Evolutionary conservation across 1,284 basidiomycete species (phyloP).

Genomic region (Thecaphora frezii): DNA sequence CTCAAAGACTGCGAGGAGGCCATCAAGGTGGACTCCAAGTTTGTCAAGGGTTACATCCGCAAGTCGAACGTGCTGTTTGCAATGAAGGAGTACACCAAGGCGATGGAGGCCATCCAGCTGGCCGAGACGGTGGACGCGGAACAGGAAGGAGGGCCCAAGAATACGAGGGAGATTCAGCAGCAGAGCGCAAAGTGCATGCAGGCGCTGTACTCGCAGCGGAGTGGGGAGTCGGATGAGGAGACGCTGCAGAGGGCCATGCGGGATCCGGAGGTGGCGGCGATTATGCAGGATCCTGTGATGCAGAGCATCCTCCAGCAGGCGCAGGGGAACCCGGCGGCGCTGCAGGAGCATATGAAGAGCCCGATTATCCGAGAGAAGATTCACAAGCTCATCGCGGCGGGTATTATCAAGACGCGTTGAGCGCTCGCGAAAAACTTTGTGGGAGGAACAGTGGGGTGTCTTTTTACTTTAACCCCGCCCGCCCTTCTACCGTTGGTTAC

Average conservation of each 20-base stretch:
- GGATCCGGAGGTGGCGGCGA: slow-evolving; percentile 86
- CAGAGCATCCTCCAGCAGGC: slow-evolving; percentile 87
- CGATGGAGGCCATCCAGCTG: slow-evolving; percentile 50
- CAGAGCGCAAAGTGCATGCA: slow-evolving; percentile 63
- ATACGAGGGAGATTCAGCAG: slow-evolving; percentile 47
- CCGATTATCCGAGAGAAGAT: slow-evolving; percentile 75
- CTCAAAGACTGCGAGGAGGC: slow-evolving; percentile 93
- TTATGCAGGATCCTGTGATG: slow-evolving; percentile 63
- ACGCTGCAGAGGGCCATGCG: slow-evolving; percentile 91
- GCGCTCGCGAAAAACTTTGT: too few relatives aligned
- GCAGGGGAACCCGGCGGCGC: slow-evolving; percentile 81
- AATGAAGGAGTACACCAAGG: slow-evolving; percentile 90
- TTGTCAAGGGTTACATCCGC: slow-evolving; percentile 85
- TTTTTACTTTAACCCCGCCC: too few relatives aligned
- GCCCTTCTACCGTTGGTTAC: too few relatives aligned
- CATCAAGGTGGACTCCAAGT: slow-evolving; percentile 81
- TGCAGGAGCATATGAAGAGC: slow-evolving; percentile 98
- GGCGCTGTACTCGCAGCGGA: slow-evolving; percentile 79
- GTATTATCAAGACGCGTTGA: slow-evolving; percentile 69
- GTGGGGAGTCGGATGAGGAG: slow-evolving; percentile 87
- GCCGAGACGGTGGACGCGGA: slow-evolving; percentile 42
- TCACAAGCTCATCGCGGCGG: slow-evolving; percentile 88
- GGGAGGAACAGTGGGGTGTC: too few relatives aligned
- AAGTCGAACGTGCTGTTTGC: slow-evolving; percentile 82
- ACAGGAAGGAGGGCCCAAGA: slow-evolving; percentile 33